phyloP scores from a whole-genome alignment of 495 filamentous ascomycete species.

The Rhizodiscina lignyota region DNA sequence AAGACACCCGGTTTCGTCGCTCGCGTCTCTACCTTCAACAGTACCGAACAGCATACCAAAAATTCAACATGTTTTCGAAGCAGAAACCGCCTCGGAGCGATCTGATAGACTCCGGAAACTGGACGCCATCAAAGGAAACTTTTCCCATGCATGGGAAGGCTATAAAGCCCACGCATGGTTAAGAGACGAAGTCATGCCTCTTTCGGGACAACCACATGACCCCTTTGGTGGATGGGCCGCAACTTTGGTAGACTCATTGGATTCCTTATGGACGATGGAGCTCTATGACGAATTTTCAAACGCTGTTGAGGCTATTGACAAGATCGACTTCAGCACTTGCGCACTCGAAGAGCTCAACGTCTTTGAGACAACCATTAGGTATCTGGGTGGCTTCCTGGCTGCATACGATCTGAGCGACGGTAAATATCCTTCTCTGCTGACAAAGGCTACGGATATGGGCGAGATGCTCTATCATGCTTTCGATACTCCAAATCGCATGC shows the following conservation, averaged over 20 bases:
- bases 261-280: conserved; percentile 25
- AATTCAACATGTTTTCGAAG: conserved; percentile 35
- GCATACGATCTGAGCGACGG: conserved; percentile 32
- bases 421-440: conserved; percentile 19
- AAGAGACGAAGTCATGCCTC: conserved; percentile 59
- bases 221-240: conserved; percentile 22
- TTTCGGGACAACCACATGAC: conserved; percentile 33
- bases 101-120: conserved; percentile 26
- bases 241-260: conserved; percentile 20
- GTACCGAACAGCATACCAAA: conserved; percentile 25
- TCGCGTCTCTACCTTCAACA: conserved; percentile 7
- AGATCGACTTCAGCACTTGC: conserved; percentile 21
- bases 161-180: conserved; percentile 67
- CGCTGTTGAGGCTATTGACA: conserved; percentile 15
- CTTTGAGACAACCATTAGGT: conserved; percentile 31
- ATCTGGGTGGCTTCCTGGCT: conserved; percentile 31
- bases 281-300: conserved; percentile 20
- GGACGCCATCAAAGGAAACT: conserved; percentile 47
- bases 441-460: conserved; percentile 22
- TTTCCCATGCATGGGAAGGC: conserved; percentile 54
- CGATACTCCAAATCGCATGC: conserved; percentile 25
- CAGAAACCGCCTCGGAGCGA: conserved; percentile 24
- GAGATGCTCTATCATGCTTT: conserved; percentile 28
- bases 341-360: conserved; percentile 22
- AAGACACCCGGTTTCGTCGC: not conserved